phyloP scores from a whole-genome alignment of 2,329 filamentous ascomycete genomes.

The Ascochyta clinopodiicola region DNA sequence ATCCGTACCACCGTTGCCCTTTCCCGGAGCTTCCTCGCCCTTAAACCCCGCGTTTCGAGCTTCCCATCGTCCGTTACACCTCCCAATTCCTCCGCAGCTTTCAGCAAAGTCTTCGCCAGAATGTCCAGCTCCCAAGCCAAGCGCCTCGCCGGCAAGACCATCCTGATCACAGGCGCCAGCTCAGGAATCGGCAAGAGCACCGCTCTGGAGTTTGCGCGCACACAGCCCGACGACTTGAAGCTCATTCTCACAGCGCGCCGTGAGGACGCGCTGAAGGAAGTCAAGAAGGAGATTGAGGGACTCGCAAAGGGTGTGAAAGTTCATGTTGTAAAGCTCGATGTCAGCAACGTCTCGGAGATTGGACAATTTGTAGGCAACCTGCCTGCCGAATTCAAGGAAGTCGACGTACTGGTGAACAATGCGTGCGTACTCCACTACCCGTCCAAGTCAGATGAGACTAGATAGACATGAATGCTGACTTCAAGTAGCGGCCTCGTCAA shows the following conservation, averaged over 20 bases:
- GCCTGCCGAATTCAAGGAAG: constrained; percentile 81
- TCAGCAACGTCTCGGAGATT: constrained; percentile 80
- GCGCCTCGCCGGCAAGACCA: constrained; percentile 90
- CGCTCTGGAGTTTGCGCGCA: constrained; percentile 92
- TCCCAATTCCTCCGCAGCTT: constrained; percentile 14
- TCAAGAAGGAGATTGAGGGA: constrained; percentile 76
- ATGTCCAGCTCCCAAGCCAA: constrained; percentile 74
- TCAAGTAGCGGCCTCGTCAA: constrained; percentile 78
- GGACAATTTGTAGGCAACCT: constrained; percentile 73
- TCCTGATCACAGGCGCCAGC: constrained; percentile 89
- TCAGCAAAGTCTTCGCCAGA: constrained; percentile 44
- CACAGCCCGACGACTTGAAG: constrained; percentile 78
- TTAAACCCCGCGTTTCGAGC: constrained; percentile 1
- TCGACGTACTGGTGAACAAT: constrained; percentile 94
- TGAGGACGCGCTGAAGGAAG: constrained; percentile 75
- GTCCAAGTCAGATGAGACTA: not conserved
- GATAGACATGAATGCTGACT: not conserved
- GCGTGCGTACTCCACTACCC: constrained; percentile 65
- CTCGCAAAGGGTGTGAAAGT: constrained; percentile 80
- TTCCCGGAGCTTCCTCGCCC: not conserved
- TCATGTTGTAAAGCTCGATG: constrained; percentile 81
- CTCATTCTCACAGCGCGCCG: constrained; percentile 89
- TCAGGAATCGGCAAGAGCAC: constrained; percentile 86
- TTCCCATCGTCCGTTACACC: constrained; percentile 10
- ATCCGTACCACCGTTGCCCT: constrained; percentile 3